phyloP scores from a whole-genome alignment of 1,284 basidiomycete species.

The Porodaedalea pini region DNA sequence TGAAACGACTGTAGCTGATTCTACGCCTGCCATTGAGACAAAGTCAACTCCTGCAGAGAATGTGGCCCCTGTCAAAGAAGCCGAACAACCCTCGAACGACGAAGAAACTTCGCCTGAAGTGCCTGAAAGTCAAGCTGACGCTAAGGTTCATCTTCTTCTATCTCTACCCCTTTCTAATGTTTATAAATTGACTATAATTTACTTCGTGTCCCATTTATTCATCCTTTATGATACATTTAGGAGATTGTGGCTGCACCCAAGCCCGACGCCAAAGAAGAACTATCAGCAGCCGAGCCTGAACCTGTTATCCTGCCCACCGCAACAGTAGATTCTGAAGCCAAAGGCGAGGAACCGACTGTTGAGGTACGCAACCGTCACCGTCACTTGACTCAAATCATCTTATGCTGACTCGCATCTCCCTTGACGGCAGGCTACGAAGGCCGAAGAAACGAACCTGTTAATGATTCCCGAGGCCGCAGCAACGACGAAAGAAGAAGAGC shows the following conservation, averaged over 20 bases:
- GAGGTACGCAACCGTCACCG: background rate
- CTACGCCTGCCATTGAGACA: too few relatives aligned
- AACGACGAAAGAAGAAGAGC: background rate
- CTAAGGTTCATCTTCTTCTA: too few relatives aligned
- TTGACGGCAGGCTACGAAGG: too few relatives aligned
- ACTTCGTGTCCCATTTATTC: too few relatives aligned
- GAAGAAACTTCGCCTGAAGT: background rate
- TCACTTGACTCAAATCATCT: background rate
- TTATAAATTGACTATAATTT: too few relatives aligned
- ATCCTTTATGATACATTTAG: background rate
- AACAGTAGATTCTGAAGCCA: background rate
- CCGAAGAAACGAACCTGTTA: too few relatives aligned
- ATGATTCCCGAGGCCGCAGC: too few relatives aligned
- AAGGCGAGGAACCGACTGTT: background rate
- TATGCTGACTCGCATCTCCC: background rate
- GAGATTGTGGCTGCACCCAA: background rate
- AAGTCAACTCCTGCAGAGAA: background rate
- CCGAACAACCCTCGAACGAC: background rate
- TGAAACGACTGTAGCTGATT: too few relatives aligned
- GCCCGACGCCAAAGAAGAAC: background rate
- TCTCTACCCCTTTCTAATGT: too few relatives aligned
- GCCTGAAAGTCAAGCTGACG: conserved; percentile 10
- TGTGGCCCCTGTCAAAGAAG: background rate
- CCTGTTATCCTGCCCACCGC: background rate
- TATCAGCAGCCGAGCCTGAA: background rate